Percentiles rank a stretch among this genome's conserved stretches.
Conservation (phyloP, 2,329 filamentous ascomycete genomes). For the Arthrobotrys iridis region DNA sequence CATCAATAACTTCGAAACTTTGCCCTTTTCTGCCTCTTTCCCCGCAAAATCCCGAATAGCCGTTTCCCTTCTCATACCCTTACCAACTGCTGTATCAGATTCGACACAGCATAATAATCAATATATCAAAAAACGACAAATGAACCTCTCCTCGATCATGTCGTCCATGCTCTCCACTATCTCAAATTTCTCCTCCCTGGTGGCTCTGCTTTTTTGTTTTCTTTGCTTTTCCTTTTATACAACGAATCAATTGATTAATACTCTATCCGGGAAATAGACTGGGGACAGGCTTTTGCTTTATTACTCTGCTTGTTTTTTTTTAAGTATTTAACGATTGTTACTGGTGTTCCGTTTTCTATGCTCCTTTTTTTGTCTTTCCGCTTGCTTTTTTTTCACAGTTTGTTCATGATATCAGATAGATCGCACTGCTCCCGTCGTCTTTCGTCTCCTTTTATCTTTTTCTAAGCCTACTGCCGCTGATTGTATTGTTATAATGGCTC, state of each 20-base stretch:
- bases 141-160: background rate
- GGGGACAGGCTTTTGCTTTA: background rate
- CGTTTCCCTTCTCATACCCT: background rate
- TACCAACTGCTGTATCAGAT: background rate
- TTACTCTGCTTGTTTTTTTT: background rate
- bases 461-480: background rate
- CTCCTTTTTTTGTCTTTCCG: background rate
- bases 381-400: background rate
- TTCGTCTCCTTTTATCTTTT: constrained; percentile 14
- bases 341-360: background rate
- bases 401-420: constrained; percentile 54
- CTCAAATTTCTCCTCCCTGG: background rate
- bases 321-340: background rate
- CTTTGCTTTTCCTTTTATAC: background rate
- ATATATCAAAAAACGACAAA: too few relatives aligned
- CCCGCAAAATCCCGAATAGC: constrained; percentile 9
- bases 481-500: constrained; percentile 1
- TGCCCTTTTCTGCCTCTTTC: background rate
- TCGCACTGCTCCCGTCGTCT: constrained; percentile 6
- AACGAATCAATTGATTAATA: background rate
- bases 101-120: background rate
- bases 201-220: background rate
- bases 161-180: constrained; percentile 13
- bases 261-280: background rate
- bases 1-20: background rate